phyloP scores from a whole-genome alignment of 345 rosid genomes.

The Punica granatum region DNA sequence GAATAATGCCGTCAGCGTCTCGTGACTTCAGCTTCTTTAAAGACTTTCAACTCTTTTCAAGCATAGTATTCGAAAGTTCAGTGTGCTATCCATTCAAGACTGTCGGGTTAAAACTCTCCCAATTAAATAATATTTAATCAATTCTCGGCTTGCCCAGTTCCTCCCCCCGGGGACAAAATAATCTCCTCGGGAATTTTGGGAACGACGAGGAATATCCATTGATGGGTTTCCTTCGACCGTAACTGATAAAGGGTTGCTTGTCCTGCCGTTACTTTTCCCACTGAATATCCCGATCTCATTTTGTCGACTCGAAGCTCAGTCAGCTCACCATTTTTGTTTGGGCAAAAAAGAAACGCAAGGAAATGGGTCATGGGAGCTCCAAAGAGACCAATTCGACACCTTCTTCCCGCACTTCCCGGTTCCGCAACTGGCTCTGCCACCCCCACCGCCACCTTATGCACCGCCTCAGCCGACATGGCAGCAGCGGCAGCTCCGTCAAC shows the following conservation, averaged over 20 bases:
- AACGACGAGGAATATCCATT: background rate
- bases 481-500: constrained; percentile 12
- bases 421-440: constrained; percentile 37
- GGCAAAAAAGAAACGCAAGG: background rate
- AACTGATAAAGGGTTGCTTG: background rate
- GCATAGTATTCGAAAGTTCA: too few relatives aligned
- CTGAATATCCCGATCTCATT: background rate
- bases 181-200: too few relatives aligned
- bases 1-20: too few relatives aligned
- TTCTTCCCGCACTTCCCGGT: constrained; percentile 25
- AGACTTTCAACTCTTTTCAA: too few relatives aligned
- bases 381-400: background rate
- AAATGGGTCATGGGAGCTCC: constrained; percentile 32
- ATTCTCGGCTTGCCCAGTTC: too few relatives aligned
- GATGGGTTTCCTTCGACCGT: background rate
- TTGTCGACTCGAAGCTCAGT: background rate
- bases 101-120: too few relatives aligned
- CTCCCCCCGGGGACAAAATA: too few relatives aligned
- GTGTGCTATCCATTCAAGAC: too few relatives aligned
- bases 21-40: too few relatives aligned
- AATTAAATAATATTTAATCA: too few relatives aligned
- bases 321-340: background rate
- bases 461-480: constrained; percentile 20
- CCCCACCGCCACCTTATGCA: constrained; percentile 20
- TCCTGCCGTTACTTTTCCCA: background rate